These are phyloP conservation scores for Talaromyces verruculosus DNA, from an alignment of 2,329 filamentous ascomycete genomes.

Conservation along the genomic window DNA sequence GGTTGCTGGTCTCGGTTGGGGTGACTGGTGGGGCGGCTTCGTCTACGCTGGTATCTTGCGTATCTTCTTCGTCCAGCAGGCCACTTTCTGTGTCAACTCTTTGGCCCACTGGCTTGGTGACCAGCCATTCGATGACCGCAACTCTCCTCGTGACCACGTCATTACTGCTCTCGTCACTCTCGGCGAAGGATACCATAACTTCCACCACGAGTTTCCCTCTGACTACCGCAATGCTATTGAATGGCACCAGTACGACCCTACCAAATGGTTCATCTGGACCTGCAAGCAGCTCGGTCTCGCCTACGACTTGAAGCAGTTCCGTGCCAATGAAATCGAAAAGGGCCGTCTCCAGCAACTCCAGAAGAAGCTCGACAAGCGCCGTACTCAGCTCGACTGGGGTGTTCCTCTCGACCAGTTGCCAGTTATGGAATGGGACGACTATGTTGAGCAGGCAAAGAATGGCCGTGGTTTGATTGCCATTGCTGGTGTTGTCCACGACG, in stretches of 20 bases:
- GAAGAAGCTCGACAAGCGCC: slow-evolving; percentile 91
- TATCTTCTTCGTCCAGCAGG: slow-evolving; percentile 87
- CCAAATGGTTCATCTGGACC: slow-evolving; percentile 82
- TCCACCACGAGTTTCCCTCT: slow-evolving; percentile 91
- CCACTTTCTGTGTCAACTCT: slow-evolving; percentile 91
- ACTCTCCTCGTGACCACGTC: slow-evolving; percentile 84
- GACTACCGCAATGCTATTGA: slow-evolving; percentile 90
- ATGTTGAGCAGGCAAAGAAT: slow-evolving; percentile 72
- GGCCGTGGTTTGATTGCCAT: slow-evolving; percentile 75
- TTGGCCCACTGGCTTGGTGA: slow-evolving; percentile 88
- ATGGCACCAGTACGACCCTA: slow-evolving; percentile 90
- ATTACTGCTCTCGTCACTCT: slow-evolving; percentile 83
- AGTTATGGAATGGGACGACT: slow-evolving; percentile 84
- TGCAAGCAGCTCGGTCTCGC: slow-evolving; percentile 84
- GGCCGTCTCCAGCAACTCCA: slow-evolving; percentile 83
- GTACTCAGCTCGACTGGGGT: slow-evolving; percentile 79
- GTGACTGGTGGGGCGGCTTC: slow-evolving; percentile 78
- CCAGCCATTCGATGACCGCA: slow-evolving; percentile 89
- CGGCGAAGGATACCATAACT: slow-evolving; percentile 91
- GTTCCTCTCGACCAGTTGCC: slow-evolving; percentile 80
- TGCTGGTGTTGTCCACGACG: slow-evolving; percentile 82
- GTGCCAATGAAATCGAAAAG: slow-evolving; percentile 88
- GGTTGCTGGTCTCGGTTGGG: slow-evolving; percentile 75
- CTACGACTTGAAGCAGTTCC: slow-evolving; percentile 87
- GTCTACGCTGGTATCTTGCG: slow-evolving; percentile 82